A percentile compares a stretch with the other conserved stretches of the same genome.
These are phyloP conservation scores for Fusarium fujikuroi DNA, from an alignment of 2,329 filamentous ascomycete genomes.

Conservation along the genomic window DNA sequence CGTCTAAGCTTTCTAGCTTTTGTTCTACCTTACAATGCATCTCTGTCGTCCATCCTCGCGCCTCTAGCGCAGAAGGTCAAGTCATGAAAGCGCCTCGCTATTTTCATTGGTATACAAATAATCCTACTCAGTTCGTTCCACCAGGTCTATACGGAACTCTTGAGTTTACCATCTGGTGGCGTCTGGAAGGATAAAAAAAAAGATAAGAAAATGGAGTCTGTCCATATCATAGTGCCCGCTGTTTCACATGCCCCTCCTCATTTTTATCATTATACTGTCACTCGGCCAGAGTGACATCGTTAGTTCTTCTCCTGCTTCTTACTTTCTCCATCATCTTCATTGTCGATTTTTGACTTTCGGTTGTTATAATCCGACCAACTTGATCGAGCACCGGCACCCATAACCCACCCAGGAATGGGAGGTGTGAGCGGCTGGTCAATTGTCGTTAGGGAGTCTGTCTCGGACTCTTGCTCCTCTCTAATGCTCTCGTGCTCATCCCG, in stretches of 20 bases:
- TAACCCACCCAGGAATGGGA: slow-evolving; percentile 70
- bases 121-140: slow-evolving; percentile 12
- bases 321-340: slow-evolving; percentile 13
- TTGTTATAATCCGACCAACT: slow-evolving; percentile 61
- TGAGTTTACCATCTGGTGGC: slow-evolving; percentile 8
- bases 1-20: slow-evolving; percentile 8
- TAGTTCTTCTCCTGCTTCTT: slow-evolving; percentile 11
- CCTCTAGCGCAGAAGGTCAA: slow-evolving; percentile 28
- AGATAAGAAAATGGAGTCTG: slow-evolving; percentile 25
- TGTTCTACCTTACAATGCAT: slow-evolving; percentile 19
- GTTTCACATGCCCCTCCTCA: slow-evolving; percentile 10
- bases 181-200: slow-evolving; percentile 10
- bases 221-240: slow-evolving; percentile 37
- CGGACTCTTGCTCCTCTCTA: slow-evolving; percentile 40
- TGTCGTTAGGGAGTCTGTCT: slow-evolving; percentile 33
- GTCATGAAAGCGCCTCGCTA: slow-evolving; percentile 38
- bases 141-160: slow-evolving; percentile 4
- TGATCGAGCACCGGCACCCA: slow-evolving; percentile 62
- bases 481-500: slow-evolving; percentile 48
- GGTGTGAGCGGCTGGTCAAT: slow-evolving; percentile 64
- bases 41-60: slow-evolving; percentile 29
- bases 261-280: slow-evolving; percentile 30
- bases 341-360: slow-evolving; percentile 46
- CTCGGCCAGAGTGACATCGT: not conserved
- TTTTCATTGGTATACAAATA: slow-evolving; percentile 35